phyloP scores from a whole-genome alignment of 345 rosid species.

The Trapa bicornis region DNA sequence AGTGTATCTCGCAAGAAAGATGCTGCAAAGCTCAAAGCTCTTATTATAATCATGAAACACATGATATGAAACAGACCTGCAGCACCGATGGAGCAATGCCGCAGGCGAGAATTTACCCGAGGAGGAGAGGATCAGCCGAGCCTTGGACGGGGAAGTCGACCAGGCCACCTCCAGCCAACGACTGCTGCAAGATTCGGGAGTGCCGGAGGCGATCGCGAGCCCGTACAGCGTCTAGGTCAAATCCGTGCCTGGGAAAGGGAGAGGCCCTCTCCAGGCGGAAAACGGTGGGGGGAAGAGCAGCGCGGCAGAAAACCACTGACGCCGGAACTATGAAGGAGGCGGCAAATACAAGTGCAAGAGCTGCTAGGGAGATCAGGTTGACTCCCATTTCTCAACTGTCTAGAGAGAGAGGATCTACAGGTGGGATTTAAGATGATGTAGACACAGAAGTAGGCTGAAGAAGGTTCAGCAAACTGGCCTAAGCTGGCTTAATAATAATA shows the following conservation, averaged over 20 bases:
- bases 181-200: slow-evolving; percentile 49
- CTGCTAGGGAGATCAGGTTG: neutral
- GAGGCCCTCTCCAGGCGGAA: slow-evolving; percentile 55
- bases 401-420: too few relatives aligned
- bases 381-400: neutral
- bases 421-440: too few relatives aligned
- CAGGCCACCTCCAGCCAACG: slow-evolving; percentile 31
- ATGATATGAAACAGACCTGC: too few relatives aligned
- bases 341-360: slow-evolving; percentile 13
- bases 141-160: slow-evolving; percentile 67
- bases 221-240: slow-evolving; percentile 38
- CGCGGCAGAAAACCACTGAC: slow-evolving; percentile 19
- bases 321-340: slow-evolving; percentile 15
- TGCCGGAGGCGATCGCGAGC: slow-evolving; percentile 67
- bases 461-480: too few relatives aligned
- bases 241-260: slow-evolving; percentile 34
- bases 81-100: neutral
- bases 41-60: neutral
- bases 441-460: too few relatives aligned
- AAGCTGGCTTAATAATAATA: too few relatives aligned
- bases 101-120: slow-evolving; percentile 42
- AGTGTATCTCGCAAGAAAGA: neutral
- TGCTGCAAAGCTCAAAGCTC: neutral
- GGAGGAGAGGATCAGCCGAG: slow-evolving; percentile 70
- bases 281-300: slow-evolving; percentile 15